Percentiles rank a stretch among this genome's conserved stretches.
Conservation (phyloP, 768 basidiomycete species). For the Hericium coralloides region DNA sequence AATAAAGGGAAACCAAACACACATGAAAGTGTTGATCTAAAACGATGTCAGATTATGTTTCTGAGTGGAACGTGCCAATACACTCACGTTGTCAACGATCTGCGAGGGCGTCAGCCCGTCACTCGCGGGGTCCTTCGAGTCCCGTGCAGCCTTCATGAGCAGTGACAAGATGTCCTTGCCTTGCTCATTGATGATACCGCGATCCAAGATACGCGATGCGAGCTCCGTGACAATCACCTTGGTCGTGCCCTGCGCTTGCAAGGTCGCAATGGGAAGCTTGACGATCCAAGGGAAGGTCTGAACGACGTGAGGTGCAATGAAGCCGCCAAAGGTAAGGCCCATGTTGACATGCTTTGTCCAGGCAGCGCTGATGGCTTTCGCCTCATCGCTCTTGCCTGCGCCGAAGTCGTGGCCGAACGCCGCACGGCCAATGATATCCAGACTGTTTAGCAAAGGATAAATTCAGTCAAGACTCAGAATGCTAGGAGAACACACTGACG, state of each 20-base stretch:
- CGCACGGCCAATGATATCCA: not conserved
- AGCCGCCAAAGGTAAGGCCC: slow-evolving; percentile 13
- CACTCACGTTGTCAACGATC: slow-evolving; percentile 17
- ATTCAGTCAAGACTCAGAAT: slow-evolving; percentile 6
- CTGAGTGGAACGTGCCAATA: not conserved
- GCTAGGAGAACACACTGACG: not conserved
- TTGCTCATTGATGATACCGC: slow-evolving; percentile 12
- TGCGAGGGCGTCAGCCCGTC: slow-evolving; percentile 12
- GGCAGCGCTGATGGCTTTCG: slow-evolving; percentile 18
- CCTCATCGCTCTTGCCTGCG: slow-evolving; percentile 22
- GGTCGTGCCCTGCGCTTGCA: slow-evolving; percentile 21
- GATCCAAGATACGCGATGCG: slow-evolving; percentile 14
- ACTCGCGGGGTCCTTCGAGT: not conserved
- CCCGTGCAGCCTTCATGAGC: slow-evolving; percentile 13
- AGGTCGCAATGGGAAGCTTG: slow-evolving; percentile 13
- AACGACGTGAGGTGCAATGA: slow-evolving; percentile 16
- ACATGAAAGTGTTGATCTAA: slow-evolving; percentile 26
- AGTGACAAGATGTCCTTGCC: slow-evolving; percentile 16
- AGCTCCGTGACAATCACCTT: slow-evolving; percentile 19
- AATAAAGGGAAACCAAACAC: not conserved
- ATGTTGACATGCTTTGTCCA: slow-evolving; percentile 19
- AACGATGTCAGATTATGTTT: slow-evolving; percentile 3
- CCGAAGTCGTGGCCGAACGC: slow-evolving; percentile 35
- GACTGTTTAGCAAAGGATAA: slow-evolving; percentile 16
- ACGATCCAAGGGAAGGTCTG: slow-evolving; percentile 21